Evolutionary conservation across 441 rosid species (phyloP).

Genomic region (Erodium trifolium): DNA sequence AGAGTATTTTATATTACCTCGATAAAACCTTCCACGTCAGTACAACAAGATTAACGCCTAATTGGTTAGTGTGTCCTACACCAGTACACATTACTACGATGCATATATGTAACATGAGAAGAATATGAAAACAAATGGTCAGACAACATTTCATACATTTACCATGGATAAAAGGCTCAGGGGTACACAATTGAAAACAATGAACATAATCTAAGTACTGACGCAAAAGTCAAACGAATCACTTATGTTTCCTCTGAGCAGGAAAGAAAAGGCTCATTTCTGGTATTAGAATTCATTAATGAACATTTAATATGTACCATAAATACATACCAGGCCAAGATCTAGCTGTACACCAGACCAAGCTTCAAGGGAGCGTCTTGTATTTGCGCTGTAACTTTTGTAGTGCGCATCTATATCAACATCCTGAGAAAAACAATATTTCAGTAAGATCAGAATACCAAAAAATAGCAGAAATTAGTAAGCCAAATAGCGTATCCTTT

Average conservation of each 20-base stretch:
- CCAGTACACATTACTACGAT: too few relatives aligned
- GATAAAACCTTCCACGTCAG: too few relatives aligned
- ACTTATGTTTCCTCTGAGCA: not conserved
- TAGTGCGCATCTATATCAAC: slow-evolving; percentile 61
- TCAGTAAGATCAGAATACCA: slow-evolving; percentile 13
- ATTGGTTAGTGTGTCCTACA: too few relatives aligned
- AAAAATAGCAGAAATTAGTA: slow-evolving; percentile 12
- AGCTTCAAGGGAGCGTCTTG: slow-evolving; percentile 70
- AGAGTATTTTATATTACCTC: too few relatives aligned
- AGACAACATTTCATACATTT: too few relatives aligned
- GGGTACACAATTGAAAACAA: too few relatives aligned
- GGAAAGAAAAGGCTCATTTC: not conserved
- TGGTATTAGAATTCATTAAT: not conserved
- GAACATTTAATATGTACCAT: slow-evolving; percentile 2
- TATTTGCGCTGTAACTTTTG: slow-evolving; percentile 52
- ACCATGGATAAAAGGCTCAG: too few relatives aligned
- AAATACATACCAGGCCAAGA: slow-evolving; percentile 69
- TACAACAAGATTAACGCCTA: too few relatives aligned
- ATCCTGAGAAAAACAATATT: slow-evolving; percentile 39
- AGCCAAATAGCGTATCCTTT: not conserved
- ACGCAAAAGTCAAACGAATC: too few relatives aligned
- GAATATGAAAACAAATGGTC: too few relatives aligned
- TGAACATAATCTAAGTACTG: too few relatives aligned
- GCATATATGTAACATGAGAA: too few relatives aligned
- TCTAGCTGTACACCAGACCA: slow-evolving; percentile 85